Conservation (phyloP, 2,329 filamentous ascomycete species). For the Phaeosphaeriaceae sp. region DNA sequence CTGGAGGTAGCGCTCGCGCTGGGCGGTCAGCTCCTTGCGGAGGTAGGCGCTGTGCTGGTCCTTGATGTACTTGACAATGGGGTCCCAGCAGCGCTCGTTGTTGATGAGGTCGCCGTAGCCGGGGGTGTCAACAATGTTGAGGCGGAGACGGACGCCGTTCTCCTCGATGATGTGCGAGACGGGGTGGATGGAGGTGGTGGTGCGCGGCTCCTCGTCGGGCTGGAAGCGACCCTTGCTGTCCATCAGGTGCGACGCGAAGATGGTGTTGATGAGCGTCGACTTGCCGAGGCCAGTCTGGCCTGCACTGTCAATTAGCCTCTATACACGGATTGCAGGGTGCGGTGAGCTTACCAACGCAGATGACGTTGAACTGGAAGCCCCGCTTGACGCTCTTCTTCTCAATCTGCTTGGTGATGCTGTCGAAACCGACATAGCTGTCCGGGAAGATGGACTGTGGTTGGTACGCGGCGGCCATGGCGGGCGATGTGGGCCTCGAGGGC, state of each 20-base stretch:
- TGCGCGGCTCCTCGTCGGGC: constrained; percentile 91
- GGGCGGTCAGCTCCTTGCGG: constrained; percentile 97
- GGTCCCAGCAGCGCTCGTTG: constrained; percentile 99
- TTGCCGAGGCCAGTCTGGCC: constrained; percentile 98
- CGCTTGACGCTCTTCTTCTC: constrained; percentile 99
- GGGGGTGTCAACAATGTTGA: constrained; percentile 99
- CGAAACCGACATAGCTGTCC: constrained; percentile 98
- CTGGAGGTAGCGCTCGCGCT: constrained; percentile 98
- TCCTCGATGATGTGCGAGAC: constrained; percentile 99
- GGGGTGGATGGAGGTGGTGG: constrained; percentile 96
- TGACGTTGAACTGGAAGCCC: constrained; percentile 99
- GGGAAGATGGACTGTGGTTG: constrained; percentile 74
- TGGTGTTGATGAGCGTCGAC: constrained; percentile 99
- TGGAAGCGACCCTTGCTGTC: constrained; percentile 96
- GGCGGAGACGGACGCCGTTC: constrained; percentile 93
- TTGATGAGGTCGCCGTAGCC: constrained; percentile 99
- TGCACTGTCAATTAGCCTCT: constrained; percentile 49
- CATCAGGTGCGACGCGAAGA: constrained; percentile 99
- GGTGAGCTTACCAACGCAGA: constrained; percentile 87
- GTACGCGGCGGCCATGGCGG: constrained; percentile 70
- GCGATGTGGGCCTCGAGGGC: constrained; percentile 32
- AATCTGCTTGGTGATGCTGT: constrained; percentile 99
- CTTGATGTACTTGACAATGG: constrained; percentile 99
- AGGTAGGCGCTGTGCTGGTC: constrained; percentile 99
- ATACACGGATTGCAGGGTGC: constrained; percentile 1